Percentiles rank a stretch among this genome's conserved stretches.
Conservation (phyloP, 2,329 filamentous ascomycete genomes). For the Nigrospora osmanthi region DNA sequence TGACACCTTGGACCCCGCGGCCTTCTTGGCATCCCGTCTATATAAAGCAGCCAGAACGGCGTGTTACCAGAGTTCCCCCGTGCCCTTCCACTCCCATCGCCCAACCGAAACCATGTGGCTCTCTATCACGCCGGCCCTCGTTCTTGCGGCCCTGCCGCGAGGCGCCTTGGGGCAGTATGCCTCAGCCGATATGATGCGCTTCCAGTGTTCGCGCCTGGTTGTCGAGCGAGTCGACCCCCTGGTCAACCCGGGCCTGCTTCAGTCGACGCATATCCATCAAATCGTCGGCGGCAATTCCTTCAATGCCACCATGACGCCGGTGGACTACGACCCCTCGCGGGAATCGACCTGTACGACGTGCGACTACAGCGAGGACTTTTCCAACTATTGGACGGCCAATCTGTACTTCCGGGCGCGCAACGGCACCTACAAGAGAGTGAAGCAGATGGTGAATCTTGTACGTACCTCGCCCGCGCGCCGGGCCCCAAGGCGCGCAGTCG, state of each 20-base stretch:
- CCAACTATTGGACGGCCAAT: conserved; percentile 23
- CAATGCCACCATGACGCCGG: conserved; percentile 14
- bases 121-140: too few relatives aligned
- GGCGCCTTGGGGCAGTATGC: conserved; percentile 18
- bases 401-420: conserved; percentile 21
- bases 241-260: conserved; percentile 18
- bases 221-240: conserved; percentile 23
- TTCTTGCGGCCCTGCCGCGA: conserved; percentile 12
- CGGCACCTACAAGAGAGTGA: conserved; percentile 12
- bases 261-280: conserved; percentile 23
- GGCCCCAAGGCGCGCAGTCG: too few relatives aligned
- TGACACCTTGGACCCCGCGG: too few relatives aligned
- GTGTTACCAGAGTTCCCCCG: too few relatives aligned
- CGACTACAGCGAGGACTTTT: conserved; percentile 23
- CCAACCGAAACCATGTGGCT: too few relatives aligned
- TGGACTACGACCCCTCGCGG: conserved; percentile 14
- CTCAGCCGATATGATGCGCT: conserved; percentile 19
- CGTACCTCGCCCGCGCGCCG: too few relatives aligned
- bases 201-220: conserved; percentile 25
- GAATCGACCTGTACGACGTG: conserved; percentile 21
- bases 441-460: conserved; percentile 18
- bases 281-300: conserved; percentile 22
- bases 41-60: too few relatives aligned
- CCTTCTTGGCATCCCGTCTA: too few relatives aligned
- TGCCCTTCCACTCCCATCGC: too few relatives aligned